Base-by-base conservation (phyloP, 108 stramenopile genomes). In the Fragilaria radians region DNA sequence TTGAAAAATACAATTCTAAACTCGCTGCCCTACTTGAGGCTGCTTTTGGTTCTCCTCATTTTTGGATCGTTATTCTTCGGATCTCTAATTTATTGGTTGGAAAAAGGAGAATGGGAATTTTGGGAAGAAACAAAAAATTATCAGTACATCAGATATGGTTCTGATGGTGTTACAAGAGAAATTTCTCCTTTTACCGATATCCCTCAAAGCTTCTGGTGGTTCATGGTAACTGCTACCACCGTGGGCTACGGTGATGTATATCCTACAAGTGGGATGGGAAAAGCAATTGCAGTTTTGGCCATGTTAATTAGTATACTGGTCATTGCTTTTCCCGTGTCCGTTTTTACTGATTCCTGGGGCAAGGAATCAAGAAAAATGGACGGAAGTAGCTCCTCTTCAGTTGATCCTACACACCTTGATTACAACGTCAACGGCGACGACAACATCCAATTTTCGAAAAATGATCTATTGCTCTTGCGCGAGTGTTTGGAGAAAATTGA, bases 321-420 rank as follows among this genome's bases (percentile, higher is more conserved):
- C 14, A 72, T 88, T 60, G 87, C 87, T n/a, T 85, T 88, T 71
- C 87, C 87, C 9, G 81, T 88, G 0, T 72, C 70, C 27, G 82
- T 88, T 2, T 88, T 88, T 65, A 75, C 81, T 22, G 79, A 84
- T 46, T 57, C 82, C 27, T 88, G 87, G 87, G 58, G 65, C 4
- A 65, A 82, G 45, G 86, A 88, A 72, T 48, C 79, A 28, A 73
- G 73, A 58, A 29, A 52, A 25, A n/a, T n/a, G n/a, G n/a, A n/a
- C n/a, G n/a, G 48, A 67, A 24, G n/a, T 17, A 34, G 42, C 24
- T 36, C 19, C 32, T 9, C 9, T 9, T 14, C 42, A 45, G 9
- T 14, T 14, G 29, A 77, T 29, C 48, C 54, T 23, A 52, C 65
- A 28, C 50, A 64, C 11, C 50, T 59, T 33, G 18, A 55, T 25